These are phyloP conservation scores for Allomyces macrogynus DNA, from an alignment of 192 early-diverging fungal genomes.

Conservation along the genomic window DNA sequence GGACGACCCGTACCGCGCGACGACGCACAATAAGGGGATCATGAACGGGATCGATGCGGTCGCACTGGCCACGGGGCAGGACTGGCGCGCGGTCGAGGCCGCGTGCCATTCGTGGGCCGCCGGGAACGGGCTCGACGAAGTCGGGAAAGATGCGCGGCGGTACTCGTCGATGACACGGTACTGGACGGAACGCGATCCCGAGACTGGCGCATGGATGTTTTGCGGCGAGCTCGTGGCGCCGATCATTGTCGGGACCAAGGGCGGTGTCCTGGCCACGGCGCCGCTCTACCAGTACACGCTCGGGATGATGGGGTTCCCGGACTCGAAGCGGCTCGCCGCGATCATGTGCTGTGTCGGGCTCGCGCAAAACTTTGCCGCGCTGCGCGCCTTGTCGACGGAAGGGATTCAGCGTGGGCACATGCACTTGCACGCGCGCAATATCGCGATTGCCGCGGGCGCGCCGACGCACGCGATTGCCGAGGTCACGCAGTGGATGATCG, in stretches of 20 bases:
- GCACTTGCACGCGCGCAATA: slow-evolving; percentile 34
- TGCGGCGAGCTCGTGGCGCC: slow-evolving; percentile 48
- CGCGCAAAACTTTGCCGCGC: slow-evolving; percentile 62
- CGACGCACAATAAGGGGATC: slow-evolving; percentile 62
- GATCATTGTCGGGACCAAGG: slow-evolving; percentile 50
- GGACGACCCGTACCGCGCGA: slow-evolving; percentile 45
- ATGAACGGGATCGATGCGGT: slow-evolving; percentile 69
- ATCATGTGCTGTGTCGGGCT: slow-evolving; percentile 45
- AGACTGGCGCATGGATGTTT: slow-evolving; percentile 20
- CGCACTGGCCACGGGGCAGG: slow-evolving; percentile 51
- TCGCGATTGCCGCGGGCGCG: slow-evolving; percentile 48
- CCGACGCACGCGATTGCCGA: slow-evolving; percentile 41
- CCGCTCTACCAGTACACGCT: slow-evolving; percentile 45
- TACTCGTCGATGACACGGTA: slow-evolving; percentile 52
- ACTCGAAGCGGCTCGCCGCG: slow-evolving; percentile 38
- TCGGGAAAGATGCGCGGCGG: slow-evolving; percentile 1
- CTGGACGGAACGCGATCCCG: slow-evolving; percentile 38
- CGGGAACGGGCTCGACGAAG: slow-evolving; percentile 7
- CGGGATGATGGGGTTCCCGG: slow-evolving; percentile 39
- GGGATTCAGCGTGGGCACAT: slow-evolving; percentile 59
- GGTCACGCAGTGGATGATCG: slow-evolving; percentile 47
- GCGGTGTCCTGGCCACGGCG: slow-evolving; percentile 51
- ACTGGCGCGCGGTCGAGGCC: slow-evolving; percentile 59
- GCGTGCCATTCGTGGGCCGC: slow-evolving; percentile 46
- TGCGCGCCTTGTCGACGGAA: slow-evolving; percentile 46